Conservation (phyloP, 345 rosid genomes). For the Crucihimalaya himalaica region DNA sequence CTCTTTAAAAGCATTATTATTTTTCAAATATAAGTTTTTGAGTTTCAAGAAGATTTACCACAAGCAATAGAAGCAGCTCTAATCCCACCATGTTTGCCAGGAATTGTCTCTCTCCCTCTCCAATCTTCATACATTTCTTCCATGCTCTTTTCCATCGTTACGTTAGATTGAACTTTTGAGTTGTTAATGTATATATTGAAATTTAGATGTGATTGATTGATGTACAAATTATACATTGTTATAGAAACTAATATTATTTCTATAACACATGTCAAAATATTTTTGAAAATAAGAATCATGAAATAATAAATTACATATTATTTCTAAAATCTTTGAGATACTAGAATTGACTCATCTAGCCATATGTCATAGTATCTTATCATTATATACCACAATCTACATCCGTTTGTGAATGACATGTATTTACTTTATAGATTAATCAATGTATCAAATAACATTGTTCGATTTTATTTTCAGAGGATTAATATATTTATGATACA, state of each 20-base stretch:
- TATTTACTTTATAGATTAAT: neutral
- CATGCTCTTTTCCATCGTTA: constrained; percentile 6
- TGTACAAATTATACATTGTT: neutral
- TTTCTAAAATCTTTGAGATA: neutral
- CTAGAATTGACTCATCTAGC: neutral
- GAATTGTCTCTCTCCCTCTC: constrained; percentile 43
- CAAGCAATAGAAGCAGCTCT: constrained; percentile 47
- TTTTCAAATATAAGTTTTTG: neutral
- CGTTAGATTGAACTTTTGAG: neutral
- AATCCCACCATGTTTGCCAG: constrained; percentile 46
- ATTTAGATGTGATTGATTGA: neutral
- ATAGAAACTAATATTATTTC: neutral
- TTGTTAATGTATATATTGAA: constrained; percentile 2
- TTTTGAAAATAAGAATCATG: neutral
- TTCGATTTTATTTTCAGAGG: neutral
- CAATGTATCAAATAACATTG: neutral
- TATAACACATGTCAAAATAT: neutral
- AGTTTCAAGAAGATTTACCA: constrained; percentile 34
- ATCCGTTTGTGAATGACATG: neutral
- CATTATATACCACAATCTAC: neutral
- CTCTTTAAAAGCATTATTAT: neutral
- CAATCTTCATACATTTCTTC: constrained; percentile 42
- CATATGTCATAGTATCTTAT: neutral
- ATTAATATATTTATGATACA: no score
- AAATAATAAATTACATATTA: neutral